Base-by-base conservation (phyloP, 306 rosid genomes). In the Vicia villosa region DNA sequence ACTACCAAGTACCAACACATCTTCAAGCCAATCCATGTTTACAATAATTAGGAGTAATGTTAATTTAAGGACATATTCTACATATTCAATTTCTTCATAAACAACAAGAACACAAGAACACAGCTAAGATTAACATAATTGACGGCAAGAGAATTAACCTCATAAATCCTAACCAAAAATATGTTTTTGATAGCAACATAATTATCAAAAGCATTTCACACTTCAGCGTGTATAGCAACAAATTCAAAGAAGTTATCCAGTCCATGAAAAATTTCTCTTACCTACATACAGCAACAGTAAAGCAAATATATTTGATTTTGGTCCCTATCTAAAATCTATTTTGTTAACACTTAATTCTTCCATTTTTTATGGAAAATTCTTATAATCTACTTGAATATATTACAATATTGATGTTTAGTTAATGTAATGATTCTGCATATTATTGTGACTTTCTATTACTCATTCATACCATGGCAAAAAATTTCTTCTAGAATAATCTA, bases 401-500 rank as follows among this genome's bases (percentile, higher is more conserved):
- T 34, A 6, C 38, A 34, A 34, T 34, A 34, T 34, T 34, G 8
- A 34, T 34, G 10, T 34, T 34, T 34, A 34, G 10, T 34, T 34
- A 34, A 34, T 8, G 38, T 21, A 61, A 38, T 37, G 43, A 37
- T 4, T 40, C 12, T 50, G 15, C 41, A 43, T 10, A 36, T 40
- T 51, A 10, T 6, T 1, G 24, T 40, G 45, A 73, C 34, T 0
- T 5, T 32, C 41, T 22, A 37, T 11, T 16, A 58, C 14, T 67
- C 69, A 58, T 20, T 67, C 69, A 58, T 20, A 42, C 3, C 1
- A 2, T 65, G 56, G n/a, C 21, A 56, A 57, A 45, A n/a, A 5
- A 28, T 63, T 52, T 42, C 59, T 42, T 74, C 30, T 19, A 14
- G 67, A 19, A 41, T 15, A 32, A 55, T 57, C 55, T 28, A 43